These are phyloP conservation scores for Citrus hindsii DNA, from an alignment of 345 rosid genomes.

Conservation along the genomic window DNA sequence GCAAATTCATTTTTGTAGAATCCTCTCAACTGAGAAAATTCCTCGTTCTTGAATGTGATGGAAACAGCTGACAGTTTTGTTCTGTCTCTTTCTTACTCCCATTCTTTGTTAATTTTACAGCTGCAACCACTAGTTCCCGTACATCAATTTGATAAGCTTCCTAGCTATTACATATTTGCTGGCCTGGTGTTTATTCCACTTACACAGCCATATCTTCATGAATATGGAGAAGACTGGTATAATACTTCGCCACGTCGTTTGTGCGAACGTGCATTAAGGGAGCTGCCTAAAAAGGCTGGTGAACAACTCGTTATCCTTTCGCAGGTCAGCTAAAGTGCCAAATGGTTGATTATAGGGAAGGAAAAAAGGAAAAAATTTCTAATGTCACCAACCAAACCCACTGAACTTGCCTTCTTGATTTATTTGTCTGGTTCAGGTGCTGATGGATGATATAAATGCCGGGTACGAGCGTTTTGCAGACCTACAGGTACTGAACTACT, in stretches of 20 bases:
- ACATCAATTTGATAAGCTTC: conserved; percentile 80
- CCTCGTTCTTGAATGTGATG: neutral
- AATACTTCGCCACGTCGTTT: conserved; percentile 76
- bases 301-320: conserved; percentile 84
- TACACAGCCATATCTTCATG: conserved; percentile 86
- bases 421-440: conserved; percentile 52
- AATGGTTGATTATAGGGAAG: neutral
- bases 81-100: neutral
- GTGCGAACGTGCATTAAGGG: conserved; percentile 77
- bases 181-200: conserved; percentile 85
- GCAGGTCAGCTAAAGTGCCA: conserved; percentile 46
- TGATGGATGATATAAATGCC: conserved; percentile 84
- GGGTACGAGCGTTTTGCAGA: conserved; percentile 92
- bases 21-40: neutral
- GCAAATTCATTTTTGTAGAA: neutral
- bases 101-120: conserved; percentile 37
- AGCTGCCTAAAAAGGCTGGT: conserved; percentile 62
- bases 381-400: neutral
- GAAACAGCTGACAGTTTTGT: neutral
- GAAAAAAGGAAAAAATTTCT: neutral
- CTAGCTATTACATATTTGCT: conserved; percentile 93
- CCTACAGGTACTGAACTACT: conserved; percentile 54
- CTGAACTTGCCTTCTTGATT: neutral
- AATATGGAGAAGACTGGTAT: conserved; percentile 94
- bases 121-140: conserved; percentile 87